Percentiles rank a stretch among this genome's conserved stretches.
phyloP scores from a whole-genome alignment of 208 protist genomes.

The Trypanosomatidae sp. region DNA sequence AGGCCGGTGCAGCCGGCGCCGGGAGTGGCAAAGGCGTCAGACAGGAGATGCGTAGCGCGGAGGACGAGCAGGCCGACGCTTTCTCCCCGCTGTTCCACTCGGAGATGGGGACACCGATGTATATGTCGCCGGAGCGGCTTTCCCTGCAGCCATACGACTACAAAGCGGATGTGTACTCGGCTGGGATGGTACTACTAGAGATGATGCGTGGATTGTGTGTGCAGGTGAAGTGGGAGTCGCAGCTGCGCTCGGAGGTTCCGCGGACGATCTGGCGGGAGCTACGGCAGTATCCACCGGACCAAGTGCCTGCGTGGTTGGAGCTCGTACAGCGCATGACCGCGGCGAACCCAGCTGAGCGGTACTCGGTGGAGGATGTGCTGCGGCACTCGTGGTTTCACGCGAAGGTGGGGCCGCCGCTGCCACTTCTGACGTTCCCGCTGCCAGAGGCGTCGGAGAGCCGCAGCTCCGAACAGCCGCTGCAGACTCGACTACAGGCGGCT shows the following conservation, averaged over 20 bases:
- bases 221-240: conserved; percentile 33
- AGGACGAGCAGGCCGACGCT: background rate
- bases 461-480: background rate
- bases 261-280: conserved; percentile 27
- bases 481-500: background rate
- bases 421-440: conserved; percentile 23
- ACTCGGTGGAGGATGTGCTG: conserved; percentile 59
- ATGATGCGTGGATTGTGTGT: conserved; percentile 57
- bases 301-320: conserved; percentile 39
- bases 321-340: conserved; percentile 66
- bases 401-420: conserved; percentile 13
- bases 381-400: conserved; percentile 59
- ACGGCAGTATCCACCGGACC: conserved; percentile 15
- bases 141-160: conserved; percentile 52
- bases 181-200: conserved; percentile 82
- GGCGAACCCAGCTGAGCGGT: conserved; percentile 46
- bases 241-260: conserved; percentile 31
- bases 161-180: conserved; percentile 77
- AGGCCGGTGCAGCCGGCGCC: background rate
- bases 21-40: background rate
- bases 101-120: conserved; percentile 57
- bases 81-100: conserved; percentile 49
- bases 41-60: conserved; percentile 1
- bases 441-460: conserved; percentile 4
- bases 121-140: conserved; percentile 82